These are phyloP conservation scores for Diospyros kaki DNA, from an alignment of 148 eudicot species.

Conservation along the genomic window DNA sequence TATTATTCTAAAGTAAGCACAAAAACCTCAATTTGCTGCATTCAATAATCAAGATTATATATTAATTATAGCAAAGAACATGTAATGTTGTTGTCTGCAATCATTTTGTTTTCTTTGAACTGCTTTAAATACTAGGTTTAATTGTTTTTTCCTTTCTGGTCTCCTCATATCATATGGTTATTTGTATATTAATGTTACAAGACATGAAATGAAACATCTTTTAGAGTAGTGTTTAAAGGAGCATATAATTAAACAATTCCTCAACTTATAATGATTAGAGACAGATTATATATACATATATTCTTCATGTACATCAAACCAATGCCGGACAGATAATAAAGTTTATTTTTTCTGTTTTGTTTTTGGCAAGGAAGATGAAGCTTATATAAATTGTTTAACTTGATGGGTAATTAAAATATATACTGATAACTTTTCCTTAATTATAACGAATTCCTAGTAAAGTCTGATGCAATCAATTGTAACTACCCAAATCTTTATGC, in stretches of 20 bases:
- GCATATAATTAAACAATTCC: not conserved
- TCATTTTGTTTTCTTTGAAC: conserved; percentile 17
- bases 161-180: conserved; percentile 7
- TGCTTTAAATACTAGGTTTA: conserved; percentile 10
- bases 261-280: not conserved
- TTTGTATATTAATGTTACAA: not conserved
- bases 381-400: too few relatives aligned
- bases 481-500: not conserved
- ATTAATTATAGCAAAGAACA: conserved; percentile 2
- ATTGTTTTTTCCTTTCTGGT: not conserved
- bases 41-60: not conserved
- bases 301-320: conserved; percentile 7
- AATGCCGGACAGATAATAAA: conserved; percentile 4
- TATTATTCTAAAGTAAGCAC: not conserved
- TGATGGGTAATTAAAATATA: too few relatives aligned
- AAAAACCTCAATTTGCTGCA: conserved; percentile 1
- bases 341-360: too few relatives aligned
- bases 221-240: not conserved
- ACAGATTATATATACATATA: not conserved
- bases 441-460: too few relatives aligned
- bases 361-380: too few relatives aligned
- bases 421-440: too few relatives aligned
- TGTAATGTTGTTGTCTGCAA: conserved; percentile 5
- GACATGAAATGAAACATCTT: not conserved
- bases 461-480: not conserved